These are phyloP conservation scores for Penicillium manginii DNA, from an alignment of 495 filamentous ascomycete genomes.

Conservation along the genomic window DNA sequence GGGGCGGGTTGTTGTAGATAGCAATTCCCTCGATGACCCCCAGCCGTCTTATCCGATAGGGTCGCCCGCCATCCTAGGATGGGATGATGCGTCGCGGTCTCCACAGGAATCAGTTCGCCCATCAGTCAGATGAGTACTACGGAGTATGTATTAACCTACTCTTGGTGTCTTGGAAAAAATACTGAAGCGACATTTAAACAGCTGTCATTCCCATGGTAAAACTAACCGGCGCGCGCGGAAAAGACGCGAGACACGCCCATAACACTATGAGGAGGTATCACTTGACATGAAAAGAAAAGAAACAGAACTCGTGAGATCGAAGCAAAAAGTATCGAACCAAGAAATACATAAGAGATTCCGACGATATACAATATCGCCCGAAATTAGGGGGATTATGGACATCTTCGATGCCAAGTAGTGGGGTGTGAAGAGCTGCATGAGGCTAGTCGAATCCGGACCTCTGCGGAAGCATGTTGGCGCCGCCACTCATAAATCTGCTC, in stretches of 20 bases:
- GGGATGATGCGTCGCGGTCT: neutral
- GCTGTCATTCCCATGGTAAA: slow-evolving; percentile 42
- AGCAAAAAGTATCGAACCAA: slow-evolving; percentile 8
- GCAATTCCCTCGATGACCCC: neutral
- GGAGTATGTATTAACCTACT: too few relatives aligned
- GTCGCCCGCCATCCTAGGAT: neutral
- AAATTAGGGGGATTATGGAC: slow-evolving; percentile 36
- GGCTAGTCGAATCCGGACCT: slow-evolving; percentile 36
- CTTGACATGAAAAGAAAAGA: slow-evolving; percentile 33
- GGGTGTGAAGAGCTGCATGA: slow-evolving; percentile 28
- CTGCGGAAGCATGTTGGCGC: slow-evolving; percentile 35
- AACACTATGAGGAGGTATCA: slow-evolving; percentile 49
- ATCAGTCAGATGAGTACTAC: neutral
- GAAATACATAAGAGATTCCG: slow-evolving; percentile 12
- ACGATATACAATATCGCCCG: slow-evolving; percentile 19
- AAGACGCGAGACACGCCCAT: slow-evolving; percentile 34
- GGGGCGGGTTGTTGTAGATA: neutral
- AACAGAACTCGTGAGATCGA: slow-evolving; percentile 23
- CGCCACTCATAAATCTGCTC: slow-evolving; percentile 20
- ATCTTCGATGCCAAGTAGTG: slow-evolving; percentile 33
- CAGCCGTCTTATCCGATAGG: slow-evolving; percentile 8
- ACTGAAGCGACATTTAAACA: slow-evolving; percentile 14
- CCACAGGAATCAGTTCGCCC: neutral
- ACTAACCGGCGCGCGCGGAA: slow-evolving; percentile 35
- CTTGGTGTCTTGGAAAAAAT: neutral